Evolutionary conservation across 257 asterid genomes (phyloP).

Genomic region (Henckelia pumila): DNA sequence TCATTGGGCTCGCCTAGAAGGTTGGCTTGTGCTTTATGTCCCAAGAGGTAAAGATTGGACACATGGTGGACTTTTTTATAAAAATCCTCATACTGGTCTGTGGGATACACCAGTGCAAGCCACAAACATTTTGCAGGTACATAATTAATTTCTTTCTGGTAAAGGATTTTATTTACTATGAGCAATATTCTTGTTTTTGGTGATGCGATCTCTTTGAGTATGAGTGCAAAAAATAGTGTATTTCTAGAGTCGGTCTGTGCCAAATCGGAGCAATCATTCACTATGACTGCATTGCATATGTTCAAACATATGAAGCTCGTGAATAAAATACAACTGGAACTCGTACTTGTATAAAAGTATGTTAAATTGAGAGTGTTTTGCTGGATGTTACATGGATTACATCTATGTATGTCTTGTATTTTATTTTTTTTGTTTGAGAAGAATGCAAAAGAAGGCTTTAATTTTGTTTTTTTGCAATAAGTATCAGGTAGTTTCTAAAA

Average conservation of each 20-base stretch:
- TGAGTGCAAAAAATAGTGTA: not conserved
- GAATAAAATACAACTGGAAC: not conserved
- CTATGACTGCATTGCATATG: not conserved
- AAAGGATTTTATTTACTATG: not conserved
- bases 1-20: conserved; percentile 95
- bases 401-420: not conserved
- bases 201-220: conserved; percentile 15
- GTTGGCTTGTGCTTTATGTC: conserved; percentile 93
- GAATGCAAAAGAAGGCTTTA: not conserved
- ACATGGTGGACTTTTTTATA: conserved; percentile 83
- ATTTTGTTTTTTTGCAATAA: not conserved
- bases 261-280: not conserved
- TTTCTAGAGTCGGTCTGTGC: not conserved
- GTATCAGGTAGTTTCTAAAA: conserved; percentile 1
- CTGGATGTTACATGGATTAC: too few species aligned
- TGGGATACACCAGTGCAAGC: conserved; percentile 99
- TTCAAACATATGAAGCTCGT: not conserved
- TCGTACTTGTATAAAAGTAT: not conserved
- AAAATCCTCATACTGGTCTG: conserved; percentile 64
- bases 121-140: conserved; percentile 59
- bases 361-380: not conserved
- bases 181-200: conserved; percentile 9
- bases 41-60: conserved; percentile 92
- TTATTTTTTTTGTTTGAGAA: not conserved
- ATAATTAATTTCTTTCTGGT: conserved; percentile 21